Evolutionary conservation across 2,329 filamentous ascomycete genomes (phyloP), one percentile per base, ranked within the genome.

Genomic region (Sarocladiaceae sp.): DNA sequence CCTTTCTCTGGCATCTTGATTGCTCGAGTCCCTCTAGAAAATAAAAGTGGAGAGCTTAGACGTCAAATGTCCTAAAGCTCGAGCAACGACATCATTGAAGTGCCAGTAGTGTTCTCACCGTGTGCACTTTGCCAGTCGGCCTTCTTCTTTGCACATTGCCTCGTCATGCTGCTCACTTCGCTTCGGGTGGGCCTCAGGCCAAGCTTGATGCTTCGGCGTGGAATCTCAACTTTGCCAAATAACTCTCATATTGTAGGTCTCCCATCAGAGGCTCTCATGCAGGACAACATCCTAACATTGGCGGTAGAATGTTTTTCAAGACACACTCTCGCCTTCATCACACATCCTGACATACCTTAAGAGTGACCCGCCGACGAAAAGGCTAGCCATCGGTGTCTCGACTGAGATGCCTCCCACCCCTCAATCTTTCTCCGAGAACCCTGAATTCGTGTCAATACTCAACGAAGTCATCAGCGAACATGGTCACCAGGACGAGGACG

Each of bases 291-390:
- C 40, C 64, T 57, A 39, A 36, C 23, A 35, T 53, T 25, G 22
- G 4, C 28, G 8, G 5, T 52, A 86, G 83, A 83, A 83, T 75
- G 75, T 80, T 52, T 80, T 83, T 59, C 74, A 76, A 23, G 69
- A 77, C 54, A 69, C 74, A 2, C 60, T 70, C 7, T 63, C 71
- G 2, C 70, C 74, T 1, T 69, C 71, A 35, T 68, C 69, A 1
- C 74, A 84, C 61, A 68, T 83, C 28, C 75, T 88, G 26, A 80
- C 79, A 37, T 79, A 82, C 56, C 79, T 87, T 53, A 73, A 80
- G 33, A 78, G 76, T 35, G 66, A 73, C 13, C 82, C 83, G 2
- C 83, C 83, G 0, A 77, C 70, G 3, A 63, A 70, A 5, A 63
- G 65, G 25, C 68, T 87, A 18, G 75, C 82, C 13, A 79, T 88